Base-by-base conservation (phyloP, 1,139 yeast species). In the Nakaseomyces bracarensis region DNA sequence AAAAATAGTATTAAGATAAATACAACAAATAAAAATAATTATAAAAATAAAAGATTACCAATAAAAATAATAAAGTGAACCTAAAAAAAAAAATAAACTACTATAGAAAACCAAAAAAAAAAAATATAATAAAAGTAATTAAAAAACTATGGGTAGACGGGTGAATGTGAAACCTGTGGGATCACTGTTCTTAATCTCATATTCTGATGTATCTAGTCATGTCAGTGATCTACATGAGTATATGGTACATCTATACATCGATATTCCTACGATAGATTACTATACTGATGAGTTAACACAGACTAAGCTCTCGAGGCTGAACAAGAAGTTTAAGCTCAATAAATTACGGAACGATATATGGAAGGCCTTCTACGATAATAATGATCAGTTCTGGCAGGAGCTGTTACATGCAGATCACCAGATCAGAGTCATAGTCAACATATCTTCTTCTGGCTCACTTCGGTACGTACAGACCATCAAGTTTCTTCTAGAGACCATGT, bases 181-280 rank as follows among this genome's bases (percentile, higher is more conserved):
- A 44, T 53, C 60, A 7, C 43, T 60, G 35, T 60, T 54, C 40
- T 49, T 57, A 36, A 45, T 60, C 18, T 46, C 52, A 13, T 60
- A 59, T 39, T 53, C 60, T 3, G 55, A 56, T 37, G 46, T 54
- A 11, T 49, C 50, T n/a, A 26, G 22, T 9, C 39, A 25, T 38
- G 40, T 15, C 22, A 30, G 20, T 20, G 15, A 39, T 13, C 16
- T 46, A 11, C 39, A 44, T 21, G 44, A 46, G n/a, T 55, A 53
- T 39, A 50, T 52, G 31, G 47, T 58, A 4, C 48, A 48, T 27
- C 40, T 60, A 10, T 59, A 52, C 42, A 54, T 60, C 27, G 65
- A 60, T 46, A 58, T 60, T n/a, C 63, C 65, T 1, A 53, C 62
- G 4, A 58, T 60, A 4, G 65, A 60, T 44, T 60, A 57, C 44